Evolutionary conservation across 2,329 filamentous ascomycete species (phyloP).

Genomic region (Nemania serpens): DNA sequence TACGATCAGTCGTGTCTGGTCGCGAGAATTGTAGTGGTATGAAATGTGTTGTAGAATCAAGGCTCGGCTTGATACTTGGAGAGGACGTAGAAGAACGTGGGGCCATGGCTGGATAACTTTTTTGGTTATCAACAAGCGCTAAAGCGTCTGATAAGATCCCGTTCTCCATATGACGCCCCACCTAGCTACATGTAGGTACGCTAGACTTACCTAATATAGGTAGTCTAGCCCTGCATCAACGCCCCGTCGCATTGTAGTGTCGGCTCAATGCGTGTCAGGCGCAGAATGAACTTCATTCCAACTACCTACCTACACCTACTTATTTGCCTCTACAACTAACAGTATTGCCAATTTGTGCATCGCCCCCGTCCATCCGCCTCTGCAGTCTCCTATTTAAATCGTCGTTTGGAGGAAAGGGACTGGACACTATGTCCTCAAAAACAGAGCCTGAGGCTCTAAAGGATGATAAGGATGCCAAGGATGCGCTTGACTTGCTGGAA

Average conservation of each 20-base stretch:
- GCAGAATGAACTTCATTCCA: not conserved
- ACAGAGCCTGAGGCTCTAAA: slow-evolving; percentile 48
- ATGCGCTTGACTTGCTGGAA: slow-evolving; percentile 80
- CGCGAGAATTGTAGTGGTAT: not conserved
- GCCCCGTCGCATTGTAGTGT: not conserved
- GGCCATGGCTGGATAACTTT: slow-evolving; percentile 21
- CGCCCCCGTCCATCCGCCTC: not conserved
- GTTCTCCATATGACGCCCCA: slow-evolving; percentile 14
- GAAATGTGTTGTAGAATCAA: not conserved
- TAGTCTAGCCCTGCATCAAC: not conserved
- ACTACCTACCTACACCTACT: not conserved
- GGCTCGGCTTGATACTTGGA: slow-evolving; percentile 2
- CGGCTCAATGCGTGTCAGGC: not conserved
- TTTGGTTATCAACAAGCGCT: slow-evolving; percentile 26
- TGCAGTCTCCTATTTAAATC: not conserved
- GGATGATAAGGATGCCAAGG: slow-evolving; percentile 66
- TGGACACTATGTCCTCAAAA: slow-evolving; percentile 46
- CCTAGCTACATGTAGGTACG: not conserved
- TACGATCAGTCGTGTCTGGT: not conserved
- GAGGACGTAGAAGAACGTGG: slow-evolving; percentile 1
- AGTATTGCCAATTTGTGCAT: not conserved
- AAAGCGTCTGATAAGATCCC: slow-evolving; percentile 24
- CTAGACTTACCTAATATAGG: not conserved
- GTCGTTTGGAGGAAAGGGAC: not conserved
- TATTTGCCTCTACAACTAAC: no score